Percentiles rank a stretch among this genome's conserved stretches.
Evolutionary conservation across 768 basidiomycete genomes (phyloP).

Genomic region (Vararia minispora): DNA sequence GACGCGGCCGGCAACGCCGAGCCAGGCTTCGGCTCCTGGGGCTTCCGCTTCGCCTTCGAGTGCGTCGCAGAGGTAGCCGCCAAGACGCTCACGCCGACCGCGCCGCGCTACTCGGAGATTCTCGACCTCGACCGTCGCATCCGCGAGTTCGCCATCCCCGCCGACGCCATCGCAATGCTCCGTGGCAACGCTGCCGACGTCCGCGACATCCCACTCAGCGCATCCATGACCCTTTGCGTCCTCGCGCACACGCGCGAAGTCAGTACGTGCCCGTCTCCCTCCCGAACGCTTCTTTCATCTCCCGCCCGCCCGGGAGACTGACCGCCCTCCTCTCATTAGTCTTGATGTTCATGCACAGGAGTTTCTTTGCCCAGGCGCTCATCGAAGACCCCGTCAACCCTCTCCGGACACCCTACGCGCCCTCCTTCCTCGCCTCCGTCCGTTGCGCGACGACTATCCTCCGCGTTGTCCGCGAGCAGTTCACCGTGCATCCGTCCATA

Average conservation of each 20-base stretch:
- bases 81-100: conserved; percentile 50
- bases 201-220: conserved; percentile 14
- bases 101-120: conserved; percentile 43
- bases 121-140: conserved; percentile 44
- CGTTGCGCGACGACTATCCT: conserved; percentile 38
- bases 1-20: conserved; percentile 18
- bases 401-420: conserved; percentile 33
- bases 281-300: conserved; percentile 34
- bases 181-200: conserved; percentile 19
- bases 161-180: conserved; percentile 31
- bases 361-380: conserved; percentile 47
- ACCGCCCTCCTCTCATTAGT: conserved; percentile 23
- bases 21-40: conserved; percentile 42
- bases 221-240: conserved; percentile 29
- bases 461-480: conserved; percentile 29
- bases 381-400: conserved; percentile 36
- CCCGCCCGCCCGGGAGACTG: conserved; percentile 27
- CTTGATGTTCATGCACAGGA: conserved; percentile 43
- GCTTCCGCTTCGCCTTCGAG: conserved; percentile 52
- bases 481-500: conserved; percentile 31
- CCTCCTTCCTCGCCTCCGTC: conserved; percentile 43
- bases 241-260: conserved; percentile 26
- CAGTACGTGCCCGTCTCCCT: conserved; percentile 19
- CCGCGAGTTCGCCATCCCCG: conserved; percentile 45
- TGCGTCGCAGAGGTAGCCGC: conserved; percentile 53